Base-by-base conservation (phyloP, 1,284 basidiomycete species). In the Trametes polyzona region DNA sequence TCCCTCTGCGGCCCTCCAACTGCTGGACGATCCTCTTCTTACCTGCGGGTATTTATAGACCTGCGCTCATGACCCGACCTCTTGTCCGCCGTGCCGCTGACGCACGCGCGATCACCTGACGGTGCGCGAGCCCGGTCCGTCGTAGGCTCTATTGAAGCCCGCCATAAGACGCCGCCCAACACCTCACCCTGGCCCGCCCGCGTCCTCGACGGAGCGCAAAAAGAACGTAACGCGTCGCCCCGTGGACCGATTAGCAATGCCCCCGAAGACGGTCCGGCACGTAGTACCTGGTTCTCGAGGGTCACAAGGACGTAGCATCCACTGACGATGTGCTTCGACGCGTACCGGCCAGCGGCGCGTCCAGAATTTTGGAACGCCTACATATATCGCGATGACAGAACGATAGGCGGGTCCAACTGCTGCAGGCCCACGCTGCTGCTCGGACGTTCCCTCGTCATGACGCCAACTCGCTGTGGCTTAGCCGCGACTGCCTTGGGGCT, bases 231-330 rank as follows among this genome's bases (percentile, higher is more conserved):
- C 39, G 30, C 14, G 23, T 1, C 9, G 26, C 35, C 53, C n/a
- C 32, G 46, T 43, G 53, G 44, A 16, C 46, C 23, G 39, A 29
- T 24, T 17, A 43, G 1, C 27, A 43, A 10, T 36, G 46, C 39
- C 39, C 24, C 53, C 53, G 53, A 55, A 9, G 46, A 43, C 48
- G 46, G 39, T 55, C 53, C 53, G 53, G 39, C 23, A 21, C 19
- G 29, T 19, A 47, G 46, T 48, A 24, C 53, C 53, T 55, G 46
- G 30, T 29, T 23, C 26, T 30, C 16, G 29, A 8, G 29, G 52
- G 53, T 55, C 53, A 55, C 53, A 32, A 48, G 53, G 24, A 26
- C 52, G 21, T 23, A 8, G 12, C 27, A 2, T 4, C 37, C 14
- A 11, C 21, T 33, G 23, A 12, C 35, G 16, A 23, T 27, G 16